A percentile compares a stretch with the other conserved stretches of the same genome.
Conservation (phyloP, 164 flowering plant species). For the Dillenia suffruticosa region DNA sequence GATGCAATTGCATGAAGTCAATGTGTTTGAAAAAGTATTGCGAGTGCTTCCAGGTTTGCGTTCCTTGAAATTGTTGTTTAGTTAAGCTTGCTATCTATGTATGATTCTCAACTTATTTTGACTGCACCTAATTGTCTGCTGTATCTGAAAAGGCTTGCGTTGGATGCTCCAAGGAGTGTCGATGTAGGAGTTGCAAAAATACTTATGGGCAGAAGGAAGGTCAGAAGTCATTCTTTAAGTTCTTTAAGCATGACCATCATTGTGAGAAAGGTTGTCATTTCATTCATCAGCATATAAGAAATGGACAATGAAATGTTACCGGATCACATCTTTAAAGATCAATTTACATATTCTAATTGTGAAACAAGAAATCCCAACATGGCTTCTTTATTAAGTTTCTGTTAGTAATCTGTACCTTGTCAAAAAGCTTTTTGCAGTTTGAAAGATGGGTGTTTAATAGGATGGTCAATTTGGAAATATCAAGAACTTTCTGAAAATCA, state of each 20-base stretch:
- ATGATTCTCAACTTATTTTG: slow-evolving; percentile 1
- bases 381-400: no score
- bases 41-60: slow-evolving; percentile 76
- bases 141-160: slow-evolving; percentile 42
- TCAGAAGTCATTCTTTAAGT: slow-evolving; percentile 10
- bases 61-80: background rate
- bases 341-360: no score
- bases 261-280: background rate
- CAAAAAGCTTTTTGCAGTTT: no score
- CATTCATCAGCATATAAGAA: background rate
- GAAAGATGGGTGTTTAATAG: no score
- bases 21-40: slow-evolving; percentile 81
- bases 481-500: no score
- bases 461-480: no score
- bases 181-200: slow-evolving; percentile 55
- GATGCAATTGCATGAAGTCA: slow-evolving; percentile 91
- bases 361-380: no score
- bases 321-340: no score
- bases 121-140: slow-evolving; percentile 8
- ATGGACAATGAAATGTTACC: no score
- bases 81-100: background rate
- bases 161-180: slow-evolving; percentile 59
- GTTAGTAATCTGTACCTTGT: no score
- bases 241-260: background rate
- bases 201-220: slow-evolving; percentile 61